phyloP scores from a whole-genome alignment of 164 flowering plant genomes.

The Vitis rotundifolia region DNA sequence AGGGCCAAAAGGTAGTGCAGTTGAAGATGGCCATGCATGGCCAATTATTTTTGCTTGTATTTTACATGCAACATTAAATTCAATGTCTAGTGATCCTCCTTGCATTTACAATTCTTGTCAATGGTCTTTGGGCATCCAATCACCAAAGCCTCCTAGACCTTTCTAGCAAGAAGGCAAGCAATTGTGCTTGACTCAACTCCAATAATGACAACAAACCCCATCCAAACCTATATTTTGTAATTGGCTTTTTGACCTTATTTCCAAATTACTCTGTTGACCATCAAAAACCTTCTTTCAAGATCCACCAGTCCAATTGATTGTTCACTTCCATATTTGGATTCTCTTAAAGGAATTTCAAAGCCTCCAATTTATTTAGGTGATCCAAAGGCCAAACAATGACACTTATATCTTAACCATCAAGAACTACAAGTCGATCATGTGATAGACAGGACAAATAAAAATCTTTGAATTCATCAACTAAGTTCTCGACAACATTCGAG shows the following conservation, averaged over 20 bases:
- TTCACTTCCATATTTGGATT: conserved; percentile 82
- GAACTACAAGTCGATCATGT: conserved; percentile 88
- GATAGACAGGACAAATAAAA: conserved; percentile 70
- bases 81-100: too few relatives aligned
- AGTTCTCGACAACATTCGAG: conserved; percentile 49
- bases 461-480: conserved; percentile 57
- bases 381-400: conserved; percentile 86
- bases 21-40: too few relatives aligned
- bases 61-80: too few relatives aligned
- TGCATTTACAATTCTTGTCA: too few relatives aligned
- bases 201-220: too few relatives aligned
- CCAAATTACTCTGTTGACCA: conserved; percentile 89
- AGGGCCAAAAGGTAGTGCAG: too few relatives aligned
- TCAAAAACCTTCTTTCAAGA: conserved; percentile 73
- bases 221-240: too few relatives aligned
- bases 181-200: too few relatives aligned
- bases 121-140: too few relatives aligned
- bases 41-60: too few relatives aligned
- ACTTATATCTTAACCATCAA: conserved; percentile 91
- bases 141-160: too few relatives aligned
- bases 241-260: conserved; percentile 1
- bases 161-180: too few relatives aligned
- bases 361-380: conserved; percentile 66
- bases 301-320: conserved; percentile 63
- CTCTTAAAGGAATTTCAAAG: conserved; percentile 50